Percentiles rank a stretch among this genome's conserved stretches.
These are phyloP conservation scores for Dioscorea dumetorum DNA, from an alignment of 106 monocot genomes.

Conservation along the genomic window DNA sequence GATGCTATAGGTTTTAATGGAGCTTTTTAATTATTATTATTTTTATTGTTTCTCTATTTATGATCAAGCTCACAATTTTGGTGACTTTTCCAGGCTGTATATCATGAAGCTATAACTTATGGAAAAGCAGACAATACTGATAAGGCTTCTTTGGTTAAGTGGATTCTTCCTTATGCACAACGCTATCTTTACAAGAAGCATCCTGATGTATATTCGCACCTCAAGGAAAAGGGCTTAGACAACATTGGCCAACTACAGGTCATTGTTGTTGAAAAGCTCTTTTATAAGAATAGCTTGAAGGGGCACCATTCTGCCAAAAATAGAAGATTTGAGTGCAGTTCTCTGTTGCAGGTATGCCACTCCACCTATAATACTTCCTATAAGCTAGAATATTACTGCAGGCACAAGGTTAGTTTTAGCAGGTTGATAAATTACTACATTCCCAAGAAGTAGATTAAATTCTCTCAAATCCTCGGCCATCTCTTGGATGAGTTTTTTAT, in stretches of 20 bases:
- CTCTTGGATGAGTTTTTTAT: too few species aligned
- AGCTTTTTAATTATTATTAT: too few species aligned
- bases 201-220: constrained; percentile 30
- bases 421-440: too few species aligned
- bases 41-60: background rate
- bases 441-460: too few species aligned
- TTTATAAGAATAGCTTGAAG: constrained; percentile 40
- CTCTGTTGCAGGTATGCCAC: constrained; percentile 58
- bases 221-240: constrained; percentile 31
- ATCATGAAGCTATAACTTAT: constrained; percentile 79
- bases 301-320: constrained; percentile 25
- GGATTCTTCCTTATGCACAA: constrained; percentile 79
- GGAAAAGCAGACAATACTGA: constrained; percentile 49
- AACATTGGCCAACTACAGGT: constrained; percentile 40
- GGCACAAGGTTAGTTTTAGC: too few species aligned
- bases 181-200: constrained; percentile 53
- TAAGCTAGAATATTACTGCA: too few species aligned
- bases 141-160: constrained; percentile 50
- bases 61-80: background rate
- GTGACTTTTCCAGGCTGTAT: constrained; percentile 44
- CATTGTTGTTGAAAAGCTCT: constrained; percentile 58
- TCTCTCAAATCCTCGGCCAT: too few species aligned
- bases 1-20: background rate
- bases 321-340: constrained; percentile 50
- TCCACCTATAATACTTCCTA: too few species aligned